A percentile compares a stretch with the other conserved stretches of the same genome.
phyloP scores from a whole-genome alignment of 768 basidiomycete species.

The Gautieria morchelliformis region DNA sequence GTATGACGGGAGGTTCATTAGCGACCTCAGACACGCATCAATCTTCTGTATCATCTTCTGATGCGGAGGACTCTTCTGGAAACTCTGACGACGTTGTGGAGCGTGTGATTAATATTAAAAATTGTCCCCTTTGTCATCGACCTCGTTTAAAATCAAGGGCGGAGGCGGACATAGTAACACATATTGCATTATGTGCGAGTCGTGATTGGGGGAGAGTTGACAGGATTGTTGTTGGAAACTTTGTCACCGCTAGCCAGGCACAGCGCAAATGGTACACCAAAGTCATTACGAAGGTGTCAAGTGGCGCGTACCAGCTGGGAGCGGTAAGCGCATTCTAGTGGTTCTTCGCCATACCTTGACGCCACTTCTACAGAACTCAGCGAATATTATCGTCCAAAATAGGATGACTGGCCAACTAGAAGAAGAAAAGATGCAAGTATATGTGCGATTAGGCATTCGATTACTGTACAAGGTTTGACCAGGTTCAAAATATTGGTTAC shows the following conservation, averaged over 20 bases:
- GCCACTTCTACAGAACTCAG: constrained; percentile 62
- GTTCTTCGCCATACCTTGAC: not conserved
- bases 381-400: constrained; percentile 97
- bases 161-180: constrained; percentile 92
- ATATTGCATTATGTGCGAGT: constrained; percentile 92
- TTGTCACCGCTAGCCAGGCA: constrained; percentile 88
- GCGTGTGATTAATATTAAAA: constrained; percentile 90
- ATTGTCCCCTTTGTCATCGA: constrained; percentile 88
- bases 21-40: constrained; percentile 1
- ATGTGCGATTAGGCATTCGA: constrained; percentile 87
- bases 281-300: constrained; percentile 76
- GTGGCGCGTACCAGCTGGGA: constrained; percentile 82
- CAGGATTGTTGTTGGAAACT: constrained; percentile 85
- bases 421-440: constrained; percentile 97
- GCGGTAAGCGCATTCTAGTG: constrained; percentile 45
- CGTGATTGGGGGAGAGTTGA: constrained; percentile 89
- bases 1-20: not conserved
- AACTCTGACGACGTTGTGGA: constrained; percentile 41
- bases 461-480: constrained; percentile 71
- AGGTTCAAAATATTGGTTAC: not conserved
- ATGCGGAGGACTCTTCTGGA: constrained; percentile 18
- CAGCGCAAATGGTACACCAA: constrained; percentile 97
- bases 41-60: constrained; percentile 16
- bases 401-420: constrained; percentile 82
- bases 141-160: constrained; percentile 77